These are phyloP conservation scores for Naganishia vaughanmartiniae DNA, from an alignment of 768 basidiomycete species.

Conservation along the genomic window DNA sequence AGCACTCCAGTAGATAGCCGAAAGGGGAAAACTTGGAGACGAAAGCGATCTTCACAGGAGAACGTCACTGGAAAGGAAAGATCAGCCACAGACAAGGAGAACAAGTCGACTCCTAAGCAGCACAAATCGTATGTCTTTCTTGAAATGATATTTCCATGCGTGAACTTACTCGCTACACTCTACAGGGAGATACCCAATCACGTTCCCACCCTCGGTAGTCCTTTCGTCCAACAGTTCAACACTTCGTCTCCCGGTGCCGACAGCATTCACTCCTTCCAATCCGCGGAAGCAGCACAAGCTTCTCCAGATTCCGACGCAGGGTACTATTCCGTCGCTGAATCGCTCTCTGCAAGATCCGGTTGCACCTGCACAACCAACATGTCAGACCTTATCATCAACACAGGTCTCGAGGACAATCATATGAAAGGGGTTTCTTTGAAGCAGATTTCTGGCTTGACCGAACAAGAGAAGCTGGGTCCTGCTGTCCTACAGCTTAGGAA, in stretches of 20 bases:
- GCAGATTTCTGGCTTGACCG: not conserved
- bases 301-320: not conserved
- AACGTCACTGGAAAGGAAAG: not conserved
- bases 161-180: not conserved
- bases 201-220: not conserved
- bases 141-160: no score
- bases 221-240: not conserved
- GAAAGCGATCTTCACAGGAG: not conserved
- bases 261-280: not conserved
- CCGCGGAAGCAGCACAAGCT: not conserved
- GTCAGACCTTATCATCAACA: constrained; percentile 19
- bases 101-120: not conserved
- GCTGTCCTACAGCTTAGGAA: not conserved
- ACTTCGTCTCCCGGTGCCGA: not conserved
- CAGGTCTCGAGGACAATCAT: constrained; percentile 2
- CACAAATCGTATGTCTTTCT: not conserved
- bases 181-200: not conserved
- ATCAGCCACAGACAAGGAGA: not conserved
- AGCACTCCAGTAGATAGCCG: not conserved
- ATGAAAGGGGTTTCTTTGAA: not conserved
- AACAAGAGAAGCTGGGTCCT: not conserved
- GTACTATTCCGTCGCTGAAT: not conserved
- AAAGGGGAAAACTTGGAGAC: not conserved
- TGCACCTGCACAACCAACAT: not conserved
- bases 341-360: not conserved